Evolutionary conservation across 169 alveolate genomes (phyloP), one percentile per base, ranked within the genome.

Genomic region (Plasmodium vivax): DNA sequence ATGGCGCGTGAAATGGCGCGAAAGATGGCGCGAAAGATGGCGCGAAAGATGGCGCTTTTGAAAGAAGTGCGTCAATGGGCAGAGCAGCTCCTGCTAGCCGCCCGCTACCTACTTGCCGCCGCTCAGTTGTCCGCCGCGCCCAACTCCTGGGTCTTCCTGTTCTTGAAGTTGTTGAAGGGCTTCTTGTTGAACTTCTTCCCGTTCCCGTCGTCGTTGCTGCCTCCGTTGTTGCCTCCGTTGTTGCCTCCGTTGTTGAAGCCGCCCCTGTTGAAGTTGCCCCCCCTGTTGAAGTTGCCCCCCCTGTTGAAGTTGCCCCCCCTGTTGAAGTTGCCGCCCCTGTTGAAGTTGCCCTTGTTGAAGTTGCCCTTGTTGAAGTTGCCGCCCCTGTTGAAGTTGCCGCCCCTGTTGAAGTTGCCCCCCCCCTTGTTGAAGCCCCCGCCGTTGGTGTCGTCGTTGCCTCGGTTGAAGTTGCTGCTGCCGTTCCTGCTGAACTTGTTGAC

Each of bases 141-240:
- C 10, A 83, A 23, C 45, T 83, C 19, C 47, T 74, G 81, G 43
- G 56, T 85, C 30, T 85, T 85, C 62, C 38, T 85, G 72, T 85
- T 85, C 62, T 85, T 85, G 79, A 85, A 85, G 36, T 85, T 85
- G 38, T 85, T 85, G 36, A 85, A 85, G 32, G 93, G 93, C 41
- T 85, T 85, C 51, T 38, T 82, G 43, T 82, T 82, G 51, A 32
- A 32, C 9, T 56, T 56, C 32, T 30, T 30, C 2, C 71, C 71
- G 58, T 47, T 23, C 14, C 30, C 80, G 19, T 58, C 41, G 62
- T 56, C 71, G 9, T 82, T 82, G 58, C 8, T 51, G 79, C 71
- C 23, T 47, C 51, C 51, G 41, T 79, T 41, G 30, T 79, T 79
- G 62, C 5, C 12, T 5, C 34, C 75, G 10, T 62, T 62, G 75